Conservation (phyloP, 2,329 filamentous ascomycete genomes). For the Amylocarpus encephaloides region DNA sequence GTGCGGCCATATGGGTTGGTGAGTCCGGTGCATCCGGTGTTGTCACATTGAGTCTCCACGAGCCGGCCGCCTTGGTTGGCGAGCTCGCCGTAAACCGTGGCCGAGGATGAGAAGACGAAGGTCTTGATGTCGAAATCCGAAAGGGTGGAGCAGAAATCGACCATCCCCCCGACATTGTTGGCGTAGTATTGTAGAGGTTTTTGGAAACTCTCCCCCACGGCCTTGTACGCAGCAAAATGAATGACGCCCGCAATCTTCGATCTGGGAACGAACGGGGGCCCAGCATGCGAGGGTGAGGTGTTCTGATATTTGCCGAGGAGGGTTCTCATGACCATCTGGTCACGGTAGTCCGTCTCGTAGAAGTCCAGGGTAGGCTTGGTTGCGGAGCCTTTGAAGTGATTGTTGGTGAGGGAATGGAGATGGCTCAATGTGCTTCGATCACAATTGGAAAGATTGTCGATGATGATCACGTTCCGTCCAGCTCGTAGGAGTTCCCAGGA, state of each 20-base stretch:
- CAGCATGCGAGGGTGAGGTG: slow-evolving; percentile 19
- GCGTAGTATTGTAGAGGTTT: slow-evolving; percentile 56
- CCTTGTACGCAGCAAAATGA: slow-evolving; percentile 62
- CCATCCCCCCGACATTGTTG: slow-evolving; percentile 58
- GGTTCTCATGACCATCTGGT: slow-evolving; percentile 16
- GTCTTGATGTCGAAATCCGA: slow-evolving; percentile 54
- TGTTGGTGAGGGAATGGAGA: slow-evolving; percentile 18
- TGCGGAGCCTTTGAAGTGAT: slow-evolving; percentile 13
- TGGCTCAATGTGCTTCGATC: slow-evolving; percentile 20
- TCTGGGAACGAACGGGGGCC: not conserved
- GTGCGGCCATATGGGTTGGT: slow-evolving; percentile 59
- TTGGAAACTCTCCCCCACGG: slow-evolving; percentile 55
- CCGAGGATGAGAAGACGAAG: slow-evolving; percentile 61
- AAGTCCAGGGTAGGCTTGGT: slow-evolving; percentile 13
- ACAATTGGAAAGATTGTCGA: slow-evolving; percentile 35
- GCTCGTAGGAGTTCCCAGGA: slow-evolving; percentile 43
- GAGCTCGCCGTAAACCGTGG: slow-evolving; percentile 55
- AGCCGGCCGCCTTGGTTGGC: slow-evolving; percentile 44
- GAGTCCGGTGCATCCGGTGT: slow-evolving; percentile 49
- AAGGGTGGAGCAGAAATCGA: slow-evolving; percentile 50
- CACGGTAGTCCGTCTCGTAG: slow-evolving; percentile 27
- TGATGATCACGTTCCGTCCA: slow-evolving; percentile 40
- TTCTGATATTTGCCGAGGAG: slow-evolving; percentile 19
- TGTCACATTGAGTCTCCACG: slow-evolving; percentile 45
- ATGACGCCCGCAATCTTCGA: slow-evolving; percentile 56